Percentiles rank a stretch among this genome's conserved stretches.
Conservation (phyloP, 2,329 filamentous ascomycete genomes). For the Penicillium sp. region DNA sequence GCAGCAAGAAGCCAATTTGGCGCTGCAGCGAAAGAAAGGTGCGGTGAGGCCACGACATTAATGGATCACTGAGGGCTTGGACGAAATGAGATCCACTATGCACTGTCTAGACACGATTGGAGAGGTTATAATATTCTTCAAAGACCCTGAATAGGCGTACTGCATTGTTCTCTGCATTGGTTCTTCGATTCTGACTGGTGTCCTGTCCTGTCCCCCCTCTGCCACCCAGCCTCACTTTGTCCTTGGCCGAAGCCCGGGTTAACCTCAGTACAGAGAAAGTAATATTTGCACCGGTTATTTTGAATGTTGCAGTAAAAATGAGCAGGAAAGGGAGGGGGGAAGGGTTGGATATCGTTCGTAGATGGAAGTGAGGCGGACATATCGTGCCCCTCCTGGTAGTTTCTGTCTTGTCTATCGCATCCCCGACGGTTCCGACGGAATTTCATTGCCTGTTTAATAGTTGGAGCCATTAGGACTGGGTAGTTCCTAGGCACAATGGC, state of each 20-base stretch:
- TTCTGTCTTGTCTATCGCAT: slow-evolving; percentile 13
- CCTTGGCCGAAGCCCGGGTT: slow-evolving; percentile 9
- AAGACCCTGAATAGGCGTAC: slow-evolving; percentile 4
- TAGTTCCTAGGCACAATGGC: neutral
- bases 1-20: slow-evolving; percentile 30
- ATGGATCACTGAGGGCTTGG: neutral
- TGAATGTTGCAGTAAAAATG: neutral
- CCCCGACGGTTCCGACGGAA: slow-evolving; percentile 26
- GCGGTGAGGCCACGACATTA: slow-evolving; percentile 19
- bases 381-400: slow-evolving; percentile 7
- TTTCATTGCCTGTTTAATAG: slow-evolving; percentile 7
- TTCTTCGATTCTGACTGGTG: slow-evolving; percentile 18
- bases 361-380: slow-evolving; percentile 39
- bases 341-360: slow-evolving; percentile 34
- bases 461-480: slow-evolving; percentile 4
- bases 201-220: neutral
- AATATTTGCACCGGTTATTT: neutral
- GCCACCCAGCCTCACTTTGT: slow-evolving; percentile 29
- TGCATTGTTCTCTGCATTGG: slow-evolving; percentile 11
- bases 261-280: neutral
- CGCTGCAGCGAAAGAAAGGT: slow-evolving; percentile 26
- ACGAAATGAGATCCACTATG: neutral
- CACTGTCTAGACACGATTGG: neutral
- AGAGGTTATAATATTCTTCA: neutral
- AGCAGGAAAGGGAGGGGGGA: slow-evolving; percentile 12